These are phyloP conservation scores for Alternaria panax DNA, from an alignment of 2,329 filamentous ascomycete genomes.

Conservation along the genomic window DNA sequence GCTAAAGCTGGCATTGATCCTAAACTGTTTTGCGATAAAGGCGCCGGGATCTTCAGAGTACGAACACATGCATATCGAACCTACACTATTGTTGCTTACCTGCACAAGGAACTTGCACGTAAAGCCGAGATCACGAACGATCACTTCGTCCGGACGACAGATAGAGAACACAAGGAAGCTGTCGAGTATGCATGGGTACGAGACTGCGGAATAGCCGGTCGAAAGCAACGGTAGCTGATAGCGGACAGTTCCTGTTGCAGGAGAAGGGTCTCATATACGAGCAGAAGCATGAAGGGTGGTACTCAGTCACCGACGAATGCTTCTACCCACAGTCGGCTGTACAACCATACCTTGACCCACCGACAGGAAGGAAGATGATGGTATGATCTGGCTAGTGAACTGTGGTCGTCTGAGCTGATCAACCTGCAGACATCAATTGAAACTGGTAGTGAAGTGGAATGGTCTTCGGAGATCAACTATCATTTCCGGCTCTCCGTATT, in stretches of 20 bases:
- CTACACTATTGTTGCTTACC: conserved; percentile 9
- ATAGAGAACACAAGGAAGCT: conserved; percentile 78
- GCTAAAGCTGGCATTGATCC: conserved; percentile 72
- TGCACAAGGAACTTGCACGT: conserved; percentile 67
- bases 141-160: conserved; percentile 92
- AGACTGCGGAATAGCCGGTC: background rate
- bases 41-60: conserved; percentile 78
- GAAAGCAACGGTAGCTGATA: conserved; percentile 28
- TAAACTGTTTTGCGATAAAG: conserved; percentile 87
- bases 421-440: conserved; percentile 69
- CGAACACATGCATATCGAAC: conserved; percentile 7
- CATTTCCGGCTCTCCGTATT: conserved; percentile 91
- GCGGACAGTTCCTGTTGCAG: conserved; percentile 68
- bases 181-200: conserved; percentile 87
- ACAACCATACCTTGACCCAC: conserved; percentile 75
- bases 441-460: conserved; percentile 92
- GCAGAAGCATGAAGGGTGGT: conserved; percentile 91
- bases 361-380: conserved; percentile 83
- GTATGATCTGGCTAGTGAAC: conserved; percentile 49
- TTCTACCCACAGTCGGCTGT: conserved; percentile 86
- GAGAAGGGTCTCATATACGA: conserved; percentile 82
- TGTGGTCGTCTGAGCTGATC: conserved; percentile 20
- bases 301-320: conserved; percentile 94
- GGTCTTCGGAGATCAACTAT: conserved; percentile 92
- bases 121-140: conserved; percentile 77